Percentiles rank a stretch among this genome's conserved stretches.
Conservation (phyloP, 352 stramenopile species). For the Globisporangium parvum region DNA sequence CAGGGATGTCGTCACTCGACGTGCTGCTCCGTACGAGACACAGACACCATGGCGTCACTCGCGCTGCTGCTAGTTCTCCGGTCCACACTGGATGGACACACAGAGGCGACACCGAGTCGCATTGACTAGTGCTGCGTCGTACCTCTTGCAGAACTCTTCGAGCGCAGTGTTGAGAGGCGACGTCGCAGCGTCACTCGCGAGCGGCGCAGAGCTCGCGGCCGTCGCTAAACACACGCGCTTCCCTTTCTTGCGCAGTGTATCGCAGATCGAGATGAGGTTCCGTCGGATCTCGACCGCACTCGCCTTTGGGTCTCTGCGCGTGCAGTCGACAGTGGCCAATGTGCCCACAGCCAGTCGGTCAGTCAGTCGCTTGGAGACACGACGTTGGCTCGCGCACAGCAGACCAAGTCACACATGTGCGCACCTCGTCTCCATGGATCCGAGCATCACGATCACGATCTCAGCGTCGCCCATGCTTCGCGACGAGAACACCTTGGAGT, state of each 20-base stretch:
- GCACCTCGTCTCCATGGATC: constrained; percentile 61
- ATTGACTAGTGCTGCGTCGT: too few species aligned
- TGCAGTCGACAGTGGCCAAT: neutral
- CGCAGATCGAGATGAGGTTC: constrained; percentile 69
- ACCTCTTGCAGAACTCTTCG: constrained; percentile 76
- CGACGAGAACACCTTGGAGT: constrained; percentile 60
- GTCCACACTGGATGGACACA: neutral
- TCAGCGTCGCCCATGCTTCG: constrained; percentile 53
- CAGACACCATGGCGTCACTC: neutral
- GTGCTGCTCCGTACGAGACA: too few species aligned
- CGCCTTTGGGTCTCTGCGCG: constrained; percentile 19
- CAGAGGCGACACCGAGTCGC: too few species aligned
- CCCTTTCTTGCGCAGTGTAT: constrained; percentile 76
- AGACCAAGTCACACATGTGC: neutral
- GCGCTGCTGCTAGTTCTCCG: neutral
- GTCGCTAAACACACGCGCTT: constrained; percentile 76
- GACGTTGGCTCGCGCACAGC: neutral
- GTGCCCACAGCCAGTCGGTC: neutral
- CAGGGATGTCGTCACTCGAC: constrained; percentile 45
- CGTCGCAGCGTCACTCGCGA: constrained; percentile 20
- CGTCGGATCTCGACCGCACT: constrained; percentile 31
- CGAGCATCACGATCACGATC: constrained; percentile 75
- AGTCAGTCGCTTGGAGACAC: neutral
- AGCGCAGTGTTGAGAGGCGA: constrained; percentile 54
- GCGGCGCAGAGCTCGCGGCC: constrained; percentile 36